Evolutionary conservation across 108 stramenopile species (phyloP).

Genomic region (Nannochloropsis oceanica): DNA sequence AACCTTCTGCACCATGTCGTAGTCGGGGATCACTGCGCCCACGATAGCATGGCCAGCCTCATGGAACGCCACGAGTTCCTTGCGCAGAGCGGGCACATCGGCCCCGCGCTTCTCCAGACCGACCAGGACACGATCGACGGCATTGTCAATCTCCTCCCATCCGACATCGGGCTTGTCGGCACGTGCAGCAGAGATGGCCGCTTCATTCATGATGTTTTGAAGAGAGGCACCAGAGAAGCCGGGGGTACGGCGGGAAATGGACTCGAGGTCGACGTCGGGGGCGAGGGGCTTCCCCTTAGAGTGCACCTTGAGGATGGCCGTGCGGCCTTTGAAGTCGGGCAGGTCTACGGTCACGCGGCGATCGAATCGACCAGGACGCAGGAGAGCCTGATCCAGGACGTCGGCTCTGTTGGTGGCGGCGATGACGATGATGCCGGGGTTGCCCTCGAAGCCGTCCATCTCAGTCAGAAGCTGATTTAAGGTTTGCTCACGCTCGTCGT

Average conservation of each 20-base stretch:
- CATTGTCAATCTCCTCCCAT: conserved; percentile 39
- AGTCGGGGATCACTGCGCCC: conserved; percentile 45
- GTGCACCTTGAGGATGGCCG: conserved; percentile 43
- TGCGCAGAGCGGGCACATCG: neutral
- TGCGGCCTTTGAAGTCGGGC: conserved; percentile 38
- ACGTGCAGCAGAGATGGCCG: conserved; percentile 41
- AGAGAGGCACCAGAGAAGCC: conserved; percentile 44
- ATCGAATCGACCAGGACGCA: conserved; percentile 91
- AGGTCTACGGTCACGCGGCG: conserved; percentile 44
- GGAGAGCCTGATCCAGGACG: conserved; percentile 78
- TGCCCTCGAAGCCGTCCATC: conserved; percentile 44
- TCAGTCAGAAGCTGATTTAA: conserved; percentile 47
- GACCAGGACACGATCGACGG: conserved; percentile 38
- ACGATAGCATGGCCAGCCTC: conserved; percentile 90
- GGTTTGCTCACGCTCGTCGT: conserved; percentile 48
- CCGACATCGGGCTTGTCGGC: conserved; percentile 17
- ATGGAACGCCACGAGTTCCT: conserved; percentile 71
- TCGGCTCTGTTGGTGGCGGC: conserved; percentile 53
- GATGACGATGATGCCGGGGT: conserved; percentile 42
- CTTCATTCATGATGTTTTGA: conserved; percentile 43
- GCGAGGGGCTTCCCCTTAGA: conserved; percentile 38
- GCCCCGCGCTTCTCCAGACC: conserved; percentile 40
- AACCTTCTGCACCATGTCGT: conserved; percentile 63
- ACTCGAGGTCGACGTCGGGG: conserved; percentile 42
- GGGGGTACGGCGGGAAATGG: conserved; percentile 36